These are phyloP conservation scores for Carex parvula DNA, from an alignment of 176 grass and related monocot species.

Conservation along the genomic window DNA sequence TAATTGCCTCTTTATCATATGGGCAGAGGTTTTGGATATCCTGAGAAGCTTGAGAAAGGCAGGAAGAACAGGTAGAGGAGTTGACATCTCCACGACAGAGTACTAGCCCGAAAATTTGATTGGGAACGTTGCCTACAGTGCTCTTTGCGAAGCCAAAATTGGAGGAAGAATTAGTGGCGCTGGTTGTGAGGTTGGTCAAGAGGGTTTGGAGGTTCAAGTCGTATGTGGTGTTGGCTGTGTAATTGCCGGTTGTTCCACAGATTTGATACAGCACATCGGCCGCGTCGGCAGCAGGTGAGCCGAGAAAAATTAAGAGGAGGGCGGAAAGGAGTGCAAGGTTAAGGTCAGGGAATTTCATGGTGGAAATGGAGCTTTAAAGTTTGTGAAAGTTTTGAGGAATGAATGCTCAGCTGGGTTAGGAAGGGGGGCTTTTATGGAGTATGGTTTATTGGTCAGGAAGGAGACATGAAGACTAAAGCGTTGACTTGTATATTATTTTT, in stretches of 20 bases:
- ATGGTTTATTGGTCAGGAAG: background rate
- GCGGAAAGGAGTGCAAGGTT: constrained; percentile 1
- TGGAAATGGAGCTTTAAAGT: background rate
- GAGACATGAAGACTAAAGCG: background rate
- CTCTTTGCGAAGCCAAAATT: constrained; percentile 17
- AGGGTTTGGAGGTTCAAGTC: constrained; percentile 30
- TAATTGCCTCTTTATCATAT: constrained; percentile 18
- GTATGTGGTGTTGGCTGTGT: constrained; percentile 18
- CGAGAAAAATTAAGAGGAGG: background rate
- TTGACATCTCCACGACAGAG: constrained; percentile 62
- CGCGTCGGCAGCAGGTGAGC: background rate
- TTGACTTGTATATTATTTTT: background rate
- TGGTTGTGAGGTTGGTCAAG: background rate
- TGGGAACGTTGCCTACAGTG: constrained; percentile 6
- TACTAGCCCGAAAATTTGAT: constrained; percentile 32
- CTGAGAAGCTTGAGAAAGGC: constrained; percentile 35
- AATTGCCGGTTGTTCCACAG: constrained; percentile 1
- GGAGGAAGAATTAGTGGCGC: background rate
- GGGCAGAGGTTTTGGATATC: constrained; percentile 33
- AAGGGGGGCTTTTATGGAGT: background rate
- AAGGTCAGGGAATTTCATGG: background rate
- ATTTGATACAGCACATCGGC: background rate
- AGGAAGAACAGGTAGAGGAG: constrained; percentile 26
- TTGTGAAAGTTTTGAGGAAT: background rate
- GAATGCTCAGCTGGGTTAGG: background rate